Base-by-base conservation (phyloP, 495 filamentous ascomycete species). In the Xylaria acuta region DNA sequence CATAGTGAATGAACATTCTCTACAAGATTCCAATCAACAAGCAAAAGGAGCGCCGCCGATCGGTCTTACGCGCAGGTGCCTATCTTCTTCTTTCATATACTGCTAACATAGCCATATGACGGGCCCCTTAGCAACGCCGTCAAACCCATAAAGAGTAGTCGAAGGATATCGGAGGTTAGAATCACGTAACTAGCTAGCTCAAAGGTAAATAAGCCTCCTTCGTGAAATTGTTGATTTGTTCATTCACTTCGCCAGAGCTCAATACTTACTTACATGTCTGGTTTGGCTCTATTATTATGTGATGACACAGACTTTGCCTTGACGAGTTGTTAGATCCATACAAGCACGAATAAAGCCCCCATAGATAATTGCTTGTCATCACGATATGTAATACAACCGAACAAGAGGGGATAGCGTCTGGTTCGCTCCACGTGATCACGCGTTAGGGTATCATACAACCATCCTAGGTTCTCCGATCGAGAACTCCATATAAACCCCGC, bases 401-500 rank as follows among this genome's bases (percentile, higher is more conserved):
- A 56, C 12, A 56, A 49, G 18, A 49, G 25, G 51, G 49, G n/a
- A 2, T 53, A 27, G 2, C 27, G 25, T 3, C 45, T 16, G 5
- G 51, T 16, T 32, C 25, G 27, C 51, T 32, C 27, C 51, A 56
- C 51, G 51, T 25, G 51, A 56, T 56, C 51, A 56, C 51, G 51
- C 51, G 51, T 56, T 32, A 7, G 27, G 49, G n/a, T 27, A 54
- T 54, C 49, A 27, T n/a, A n/a, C 22, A 27, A 27, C n/a, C 49
- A 54, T 27, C 49, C 49, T 22, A 2, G 49, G 25, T 4, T 54
- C 49, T 27, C 49, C 25, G 12, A 27, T 27, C 22, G 7, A n/a
- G n/a, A 27, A 54, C 49, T 27, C 49, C 49, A 59, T 59, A 34
- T 34, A 59, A 30, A 59, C 54, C 54, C 54, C 54, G 27, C 54